Evolutionary conservation across 2,329 filamentous ascomycete species (phyloP).

Genomic region (Trichoderma sp.): DNA sequence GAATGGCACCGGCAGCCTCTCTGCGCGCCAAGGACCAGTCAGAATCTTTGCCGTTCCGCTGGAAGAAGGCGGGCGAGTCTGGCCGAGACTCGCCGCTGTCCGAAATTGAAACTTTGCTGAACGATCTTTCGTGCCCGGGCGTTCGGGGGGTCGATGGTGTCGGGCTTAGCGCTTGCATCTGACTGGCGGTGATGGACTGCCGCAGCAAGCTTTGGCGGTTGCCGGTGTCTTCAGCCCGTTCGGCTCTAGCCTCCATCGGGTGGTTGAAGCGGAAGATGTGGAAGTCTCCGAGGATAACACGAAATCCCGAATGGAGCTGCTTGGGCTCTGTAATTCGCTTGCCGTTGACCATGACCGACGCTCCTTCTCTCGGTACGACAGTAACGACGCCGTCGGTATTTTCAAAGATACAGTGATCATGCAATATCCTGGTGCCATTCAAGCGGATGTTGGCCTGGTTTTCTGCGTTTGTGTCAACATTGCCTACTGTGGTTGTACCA

Average conservation of each 20-base stretch:
- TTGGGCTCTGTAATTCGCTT: constrained; percentile 84
- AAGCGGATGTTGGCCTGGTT: constrained; percentile 84
- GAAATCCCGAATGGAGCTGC: constrained; percentile 86
- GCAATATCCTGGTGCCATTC: constrained; percentile 89
- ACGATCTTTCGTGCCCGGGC: constrained; percentile 70
- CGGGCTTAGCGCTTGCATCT: constrained; percentile 54
- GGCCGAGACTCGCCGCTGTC: constrained; percentile 79
- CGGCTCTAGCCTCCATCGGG: constrained; percentile 90
- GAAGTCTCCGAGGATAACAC: constrained; percentile 95
- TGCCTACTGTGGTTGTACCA: constrained; percentile 90
- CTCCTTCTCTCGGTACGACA: constrained; percentile 84
- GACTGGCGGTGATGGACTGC: constrained; percentile 72
- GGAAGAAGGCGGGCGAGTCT: constrained; percentile 74
- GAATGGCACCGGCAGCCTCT: constrained; percentile 88
- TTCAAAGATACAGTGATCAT: constrained; percentile 92
- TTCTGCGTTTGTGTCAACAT: constrained; percentile 80
- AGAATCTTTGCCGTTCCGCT: constrained; percentile 72
- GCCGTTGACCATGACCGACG: constrained; percentile 97
- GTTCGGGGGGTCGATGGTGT: constrained; percentile 67
- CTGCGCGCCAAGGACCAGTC: constrained; percentile 94
- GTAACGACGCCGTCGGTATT: constrained; percentile 92
- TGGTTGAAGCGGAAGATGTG: constrained; percentile 99
- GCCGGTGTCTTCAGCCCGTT: constrained; percentile 73
- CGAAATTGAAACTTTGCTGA: constrained; percentile 79
- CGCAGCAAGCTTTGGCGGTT: constrained; percentile 72